Base-by-base conservation (phyloP, 108 stramenopile genomes). In the Aurantiochytrium sp. region DNA sequence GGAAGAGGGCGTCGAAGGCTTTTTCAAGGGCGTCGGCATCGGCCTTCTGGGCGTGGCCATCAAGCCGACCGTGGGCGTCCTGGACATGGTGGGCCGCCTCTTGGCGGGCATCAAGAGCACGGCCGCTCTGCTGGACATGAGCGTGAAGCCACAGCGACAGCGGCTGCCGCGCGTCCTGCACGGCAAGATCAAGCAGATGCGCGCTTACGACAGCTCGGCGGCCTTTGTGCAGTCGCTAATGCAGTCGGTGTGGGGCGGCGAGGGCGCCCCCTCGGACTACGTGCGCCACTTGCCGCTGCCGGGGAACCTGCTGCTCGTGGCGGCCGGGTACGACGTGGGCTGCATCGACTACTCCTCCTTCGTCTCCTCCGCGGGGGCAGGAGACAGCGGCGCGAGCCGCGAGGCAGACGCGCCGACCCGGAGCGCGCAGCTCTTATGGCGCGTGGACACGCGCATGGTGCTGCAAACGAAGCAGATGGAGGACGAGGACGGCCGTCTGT, bases 1-100 rank as follows among this genome's bases (percentile, higher is more conserved):
- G 32, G 45, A 48, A 81, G 73, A 81, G 30, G 73, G 73, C 42
- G 73, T 81, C 12, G 73, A 81, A n/a, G 73, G 73, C 8, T 81
- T 81, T 42, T 81, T 81, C 73, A 81, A 81, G 30, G 73, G 73
- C 30, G 73, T 81, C 32, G 73, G 73, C 2, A 48, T 81, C 24
- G 73, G 73, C 8, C 45, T 81, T 17, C 12, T 81, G n/a, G 73
- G 73, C 1, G 30, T 81, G 12, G 73, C 73, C 45, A 41, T 81
- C 3, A 81, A 81, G 45, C 73, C 73, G 3, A 48, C 73, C 6
- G 39, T 48, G 0, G 73, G 73, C 27, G 73, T 24, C 21, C 45
- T 81, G 12, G 73, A 81, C 32, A 81, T 81, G 73, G 45, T 81
- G 12, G 39, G 42, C 1, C 39, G 45, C 6, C 32, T 81, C 24